Evolutionary conservation across 2,329 filamentous ascomycete genomes (phyloP).

Genomic region (Ophiostoma triangulosporum): DNA sequence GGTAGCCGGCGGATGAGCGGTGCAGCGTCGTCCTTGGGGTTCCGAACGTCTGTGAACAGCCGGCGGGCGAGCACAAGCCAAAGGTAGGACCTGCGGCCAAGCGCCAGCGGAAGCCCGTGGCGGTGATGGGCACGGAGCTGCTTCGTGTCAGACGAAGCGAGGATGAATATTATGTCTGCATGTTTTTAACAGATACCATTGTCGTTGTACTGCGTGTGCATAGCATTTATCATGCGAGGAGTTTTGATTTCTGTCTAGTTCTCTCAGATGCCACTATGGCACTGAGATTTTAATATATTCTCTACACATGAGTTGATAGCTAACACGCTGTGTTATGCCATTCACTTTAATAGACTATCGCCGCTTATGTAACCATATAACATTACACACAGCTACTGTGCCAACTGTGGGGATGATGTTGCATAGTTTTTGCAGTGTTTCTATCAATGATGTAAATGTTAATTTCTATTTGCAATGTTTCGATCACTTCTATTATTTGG

Average conservation of each 20-base stretch:
- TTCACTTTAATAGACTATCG: no score
- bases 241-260: conserved; percentile 2
- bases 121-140: neutral
- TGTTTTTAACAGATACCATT: conserved; percentile 8
- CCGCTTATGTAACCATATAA: no score
- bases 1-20: conserved; percentile 25
- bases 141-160: neutral
- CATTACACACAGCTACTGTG: no score
- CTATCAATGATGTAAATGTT: no score
- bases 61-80: conserved; percentile 23
- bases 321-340: no score
- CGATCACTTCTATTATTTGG: no score
- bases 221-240: conserved; percentile 8
- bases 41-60: conserved; percentile 1
- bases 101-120: neutral
- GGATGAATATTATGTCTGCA: neutral
- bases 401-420: no score
- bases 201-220: conserved; percentile 1
- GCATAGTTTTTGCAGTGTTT: no score
- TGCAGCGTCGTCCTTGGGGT: conserved; percentile 8
- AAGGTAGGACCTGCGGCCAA: conserved; percentile 14
- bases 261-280: no score
- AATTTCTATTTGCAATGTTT: no score
- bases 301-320: no score
- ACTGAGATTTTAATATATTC: no score